A percentile compares a stretch with the other conserved stretches of the same genome.
These are phyloP conservation scores for Hypericum perforatum DNA, from an alignment of 345 rosid species.

Conservation along the genomic window DNA sequence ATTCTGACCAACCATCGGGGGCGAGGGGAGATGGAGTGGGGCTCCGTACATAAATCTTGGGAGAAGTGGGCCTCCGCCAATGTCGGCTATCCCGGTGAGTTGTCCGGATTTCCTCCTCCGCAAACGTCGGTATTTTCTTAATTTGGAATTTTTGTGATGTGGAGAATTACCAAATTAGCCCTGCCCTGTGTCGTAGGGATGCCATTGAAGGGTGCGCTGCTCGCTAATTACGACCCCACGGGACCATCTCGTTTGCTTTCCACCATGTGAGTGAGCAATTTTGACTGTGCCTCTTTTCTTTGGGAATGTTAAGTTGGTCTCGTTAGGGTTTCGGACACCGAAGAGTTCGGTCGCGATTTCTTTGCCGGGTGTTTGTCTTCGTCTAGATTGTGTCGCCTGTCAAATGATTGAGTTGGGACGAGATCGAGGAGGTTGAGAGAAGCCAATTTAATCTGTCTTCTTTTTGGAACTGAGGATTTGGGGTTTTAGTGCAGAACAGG, in stretches of 20 bases:
- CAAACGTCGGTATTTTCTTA: background rate
- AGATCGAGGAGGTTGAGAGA: background rate
- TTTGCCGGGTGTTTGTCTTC: no score
- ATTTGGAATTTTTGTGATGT: background rate
- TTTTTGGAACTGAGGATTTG: conserved; percentile 7
- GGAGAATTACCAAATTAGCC: conserved; percentile 1
- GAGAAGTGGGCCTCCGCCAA: conserved; percentile 58
- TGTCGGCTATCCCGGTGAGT: conserved; percentile 49
- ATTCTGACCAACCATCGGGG: background rate
- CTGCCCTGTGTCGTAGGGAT: conserved; percentile 30
- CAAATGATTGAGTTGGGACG: no score
- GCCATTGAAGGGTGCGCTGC: conserved; percentile 66
- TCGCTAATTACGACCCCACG: conserved; percentile 63
- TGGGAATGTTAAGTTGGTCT: no score
- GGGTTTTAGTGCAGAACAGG: conserved; percentile 51
- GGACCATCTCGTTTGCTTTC: conserved; percentile 76
- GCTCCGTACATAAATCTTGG: conserved; percentile 51
- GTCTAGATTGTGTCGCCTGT: no score
- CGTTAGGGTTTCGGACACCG: no score
- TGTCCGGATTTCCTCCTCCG: background rate
- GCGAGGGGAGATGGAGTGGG: conserved; percentile 61
- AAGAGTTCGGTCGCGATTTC: no score
- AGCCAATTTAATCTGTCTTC: background rate
- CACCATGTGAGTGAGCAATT: conserved; percentile 39
- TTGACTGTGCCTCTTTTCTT: background rate